phyloP scores from a whole-genome alignment of 805 yeast species.

The Debaryomyces hansenii region DNA sequence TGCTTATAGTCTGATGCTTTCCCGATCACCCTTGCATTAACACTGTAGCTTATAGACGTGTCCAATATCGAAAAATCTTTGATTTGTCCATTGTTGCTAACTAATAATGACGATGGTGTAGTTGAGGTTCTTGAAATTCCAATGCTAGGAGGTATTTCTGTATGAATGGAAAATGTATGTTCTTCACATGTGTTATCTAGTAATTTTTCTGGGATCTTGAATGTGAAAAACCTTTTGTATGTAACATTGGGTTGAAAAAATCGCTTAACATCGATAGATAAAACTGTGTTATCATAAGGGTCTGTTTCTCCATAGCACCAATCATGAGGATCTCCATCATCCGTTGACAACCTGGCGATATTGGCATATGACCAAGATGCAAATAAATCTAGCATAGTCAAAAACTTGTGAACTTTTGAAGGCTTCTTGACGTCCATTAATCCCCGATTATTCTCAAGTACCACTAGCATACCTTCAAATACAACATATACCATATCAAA shows the following conservation, averaged over 20 bases:
- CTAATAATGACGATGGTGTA: slow-evolving; percentile 23
- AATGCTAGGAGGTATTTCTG: slow-evolving; percentile 36
- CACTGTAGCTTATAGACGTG: slow-evolving; percentile 33
- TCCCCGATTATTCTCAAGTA: slow-evolving; percentile 23
- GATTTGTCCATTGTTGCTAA: slow-evolving; percentile 19
- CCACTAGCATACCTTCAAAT: slow-evolving; percentile 37
- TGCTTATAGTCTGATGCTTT: slow-evolving; percentile 35
- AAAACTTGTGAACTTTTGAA: slow-evolving; percentile 32
- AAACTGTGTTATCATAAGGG: slow-evolving; percentile 36
- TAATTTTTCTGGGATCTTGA: slow-evolving; percentile 40
- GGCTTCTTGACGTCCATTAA: slow-evolving; percentile 25
- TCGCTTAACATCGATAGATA: slow-evolving; percentile 37
- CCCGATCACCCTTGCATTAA: slow-evolving; percentile 42
- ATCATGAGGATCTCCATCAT: slow-evolving; percentile 41
- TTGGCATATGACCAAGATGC: slow-evolving; percentile 47
- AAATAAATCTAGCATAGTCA: slow-evolving; percentile 44
- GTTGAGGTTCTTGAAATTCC: slow-evolving; percentile 28
- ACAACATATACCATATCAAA: slow-evolving; percentile 47
- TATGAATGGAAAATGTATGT: slow-evolving; percentile 35
- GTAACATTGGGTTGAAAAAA: slow-evolving; percentile 37
- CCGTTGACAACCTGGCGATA: slow-evolving; percentile 39
- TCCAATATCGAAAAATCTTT: slow-evolving; percentile 38
- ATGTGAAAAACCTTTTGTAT: slow-evolving; percentile 43
- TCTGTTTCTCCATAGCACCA: slow-evolving; percentile 49
- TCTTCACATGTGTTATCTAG: slow-evolving; percentile 40